Percentiles rank a stretch among this genome's conserved stretches.
Evolutionary conservation across 441 rosid genomes (phyloP).

Genomic region (Oxalis stricta): DNA sequence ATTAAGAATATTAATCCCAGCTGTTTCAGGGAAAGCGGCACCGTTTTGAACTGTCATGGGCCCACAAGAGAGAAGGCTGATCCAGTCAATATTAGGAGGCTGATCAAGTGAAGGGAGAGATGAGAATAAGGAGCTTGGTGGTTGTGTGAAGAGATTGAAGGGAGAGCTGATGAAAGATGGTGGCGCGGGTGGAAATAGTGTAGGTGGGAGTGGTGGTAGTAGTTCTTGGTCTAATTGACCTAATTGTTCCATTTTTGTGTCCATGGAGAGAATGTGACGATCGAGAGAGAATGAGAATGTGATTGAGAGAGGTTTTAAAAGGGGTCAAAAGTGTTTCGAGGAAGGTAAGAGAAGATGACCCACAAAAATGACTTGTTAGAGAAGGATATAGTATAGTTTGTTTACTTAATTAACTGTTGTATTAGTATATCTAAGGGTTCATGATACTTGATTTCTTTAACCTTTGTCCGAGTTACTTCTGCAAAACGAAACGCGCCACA

Average conservation of each 20-base stretch:
- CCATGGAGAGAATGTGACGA: conserved; percentile 1
- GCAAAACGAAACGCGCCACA: no score
- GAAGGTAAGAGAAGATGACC: conserved; percentile 26
- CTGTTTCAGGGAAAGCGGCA: not conserved
- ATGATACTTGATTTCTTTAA: no score
- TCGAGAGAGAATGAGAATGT: conserved; percentile 14
- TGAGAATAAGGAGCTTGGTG: conserved; percentile 11
- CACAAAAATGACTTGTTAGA: conserved; percentile 10
- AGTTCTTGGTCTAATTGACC: conserved; percentile 25
- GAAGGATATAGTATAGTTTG: conserved; percentile 1
- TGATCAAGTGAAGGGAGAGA: conserved; percentile 14
- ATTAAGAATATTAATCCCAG: conserved; percentile 15
- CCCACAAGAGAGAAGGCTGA: conserved; percentile 23
- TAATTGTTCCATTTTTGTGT: conserved; percentile 32
- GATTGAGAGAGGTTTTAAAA: conserved; percentile 10
- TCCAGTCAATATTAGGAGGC: conserved; percentile 42
- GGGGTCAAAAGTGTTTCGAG: no score
- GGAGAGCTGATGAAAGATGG: conserved; percentile 15
- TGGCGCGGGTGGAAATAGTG: not conserved
- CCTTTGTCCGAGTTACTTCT: no score
- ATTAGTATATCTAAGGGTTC: no score
- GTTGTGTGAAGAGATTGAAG: conserved; percentile 14
- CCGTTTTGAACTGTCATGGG: conserved; percentile 11
- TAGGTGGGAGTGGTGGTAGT: conserved; percentile 6
- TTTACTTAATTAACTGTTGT: no score